Conservation (phyloP, 2,329 filamentous ascomycete species). For the Colletotrichum godetiae region DNA sequence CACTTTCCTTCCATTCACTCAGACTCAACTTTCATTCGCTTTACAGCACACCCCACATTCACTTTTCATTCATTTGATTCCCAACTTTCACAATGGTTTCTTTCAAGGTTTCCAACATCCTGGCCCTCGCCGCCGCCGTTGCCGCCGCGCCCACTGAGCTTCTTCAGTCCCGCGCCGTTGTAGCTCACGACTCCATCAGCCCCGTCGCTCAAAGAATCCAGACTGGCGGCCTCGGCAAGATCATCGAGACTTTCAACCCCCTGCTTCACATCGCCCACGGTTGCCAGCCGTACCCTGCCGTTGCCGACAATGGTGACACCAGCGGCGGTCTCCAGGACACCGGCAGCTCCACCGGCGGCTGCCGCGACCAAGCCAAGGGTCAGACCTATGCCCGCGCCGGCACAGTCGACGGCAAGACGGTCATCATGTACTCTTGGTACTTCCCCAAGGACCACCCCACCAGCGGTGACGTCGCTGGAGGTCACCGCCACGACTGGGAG, state of each 20-base stretch:
- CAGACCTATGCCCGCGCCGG: slow-evolving; percentile 50
- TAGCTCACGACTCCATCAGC: slow-evolving; percentile 12
- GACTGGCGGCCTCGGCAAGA: slow-evolving; percentile 27
- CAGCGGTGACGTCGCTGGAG: slow-evolving; percentile 43
- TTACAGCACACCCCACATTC: slow-evolving; percentile 1
- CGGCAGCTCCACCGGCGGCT: slow-evolving; percentile 44
- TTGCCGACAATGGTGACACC: neutral
- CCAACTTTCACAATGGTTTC: slow-evolving; percentile 23
- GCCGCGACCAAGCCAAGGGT: slow-evolving; percentile 45
- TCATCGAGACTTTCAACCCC: slow-evolving; percentile 37
- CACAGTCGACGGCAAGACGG: slow-evolving; percentile 43
- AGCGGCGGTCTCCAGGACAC: slow-evolving; percentile 49
- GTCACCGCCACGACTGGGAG: slow-evolving; percentile 55
- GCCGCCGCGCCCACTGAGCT: slow-evolving; percentile 10
- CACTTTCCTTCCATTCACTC: neutral
- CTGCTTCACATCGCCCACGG: slow-evolving; percentile 40
- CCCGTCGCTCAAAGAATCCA: slow-evolving; percentile 15
- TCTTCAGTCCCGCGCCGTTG: slow-evolving; percentile 13
- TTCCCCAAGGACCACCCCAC: slow-evolving; percentile 57
- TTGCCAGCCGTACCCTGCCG: slow-evolving; percentile 39
- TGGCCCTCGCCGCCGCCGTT: slow-evolving; percentile 21
- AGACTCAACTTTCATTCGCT: slow-evolving; percentile 7
- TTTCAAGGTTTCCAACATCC: slow-evolving; percentile 14
- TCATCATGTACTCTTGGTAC: slow-evolving; percentile 57
- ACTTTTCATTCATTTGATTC: slow-evolving; percentile 1